A percentile compares a stretch with the other conserved stretches of the same genome.
Conservation (phyloP, 345 rosid species). For the Rhodomyrtus tomentosa region DNA sequence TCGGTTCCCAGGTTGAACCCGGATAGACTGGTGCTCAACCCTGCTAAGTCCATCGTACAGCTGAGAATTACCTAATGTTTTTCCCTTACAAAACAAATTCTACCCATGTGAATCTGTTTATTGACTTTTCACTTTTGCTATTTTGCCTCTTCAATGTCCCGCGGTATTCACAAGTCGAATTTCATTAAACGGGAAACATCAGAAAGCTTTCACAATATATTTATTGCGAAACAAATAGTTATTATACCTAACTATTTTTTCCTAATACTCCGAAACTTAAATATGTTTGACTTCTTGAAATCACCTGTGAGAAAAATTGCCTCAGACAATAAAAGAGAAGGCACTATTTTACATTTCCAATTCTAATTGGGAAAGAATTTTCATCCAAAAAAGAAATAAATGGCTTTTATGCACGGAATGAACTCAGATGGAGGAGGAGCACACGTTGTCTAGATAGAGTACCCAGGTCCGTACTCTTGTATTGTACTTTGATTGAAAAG, state of each 20-base stretch:
- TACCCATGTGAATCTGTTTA: neutral
- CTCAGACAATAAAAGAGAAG: neutral
- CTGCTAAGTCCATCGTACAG: neutral
- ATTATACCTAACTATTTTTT: neutral
- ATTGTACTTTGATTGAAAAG: neutral
- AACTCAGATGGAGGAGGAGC: neutral
- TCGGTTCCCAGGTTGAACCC: neutral
- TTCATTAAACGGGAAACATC: neutral
- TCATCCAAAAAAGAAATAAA: neutral
- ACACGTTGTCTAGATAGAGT: neutral
- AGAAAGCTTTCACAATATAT: neutral
- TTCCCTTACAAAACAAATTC: neutral
- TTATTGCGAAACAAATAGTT: neutral
- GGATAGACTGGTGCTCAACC: neutral
- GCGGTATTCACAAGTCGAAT: neutral
- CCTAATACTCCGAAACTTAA: neutral
- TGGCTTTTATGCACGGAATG: neutral
- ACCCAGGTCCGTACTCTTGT: neutral
- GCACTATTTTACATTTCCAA: neutral
- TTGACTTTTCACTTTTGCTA: neutral
- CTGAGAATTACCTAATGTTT: neutral
- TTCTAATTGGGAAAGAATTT: neutral
- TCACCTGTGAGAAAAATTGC: neutral
- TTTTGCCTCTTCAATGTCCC: neutral
- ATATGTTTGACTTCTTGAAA: neutral